Percentiles rank a stretch among this genome's conserved stretches.
Evolutionary conservation across 345 rosid genomes (phyloP).

Genomic region (Murraya koenigii): DNA sequence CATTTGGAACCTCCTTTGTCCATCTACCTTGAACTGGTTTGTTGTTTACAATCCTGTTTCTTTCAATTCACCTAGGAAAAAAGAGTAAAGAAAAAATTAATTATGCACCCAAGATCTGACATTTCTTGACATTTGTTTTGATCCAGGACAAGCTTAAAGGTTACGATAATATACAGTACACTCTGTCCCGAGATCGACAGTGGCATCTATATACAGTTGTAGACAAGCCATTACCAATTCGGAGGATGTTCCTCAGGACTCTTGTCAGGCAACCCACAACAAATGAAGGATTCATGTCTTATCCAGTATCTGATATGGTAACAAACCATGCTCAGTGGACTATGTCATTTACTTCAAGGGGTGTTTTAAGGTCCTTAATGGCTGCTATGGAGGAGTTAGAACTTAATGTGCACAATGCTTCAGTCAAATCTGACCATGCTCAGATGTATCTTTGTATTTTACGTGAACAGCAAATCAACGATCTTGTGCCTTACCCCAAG

Average conservation of each 20-base stretch:
- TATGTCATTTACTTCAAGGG: constrained; percentile 72
- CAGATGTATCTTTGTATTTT: constrained; percentile 94
- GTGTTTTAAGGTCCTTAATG: constrained; percentile 82
- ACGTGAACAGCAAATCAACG: constrained; percentile 83
- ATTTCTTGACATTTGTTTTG: constrained; percentile 10
- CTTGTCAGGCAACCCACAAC: constrained; percentile 85
- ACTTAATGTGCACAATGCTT: constrained; percentile 82
- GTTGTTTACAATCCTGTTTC: constrained; percentile 16
- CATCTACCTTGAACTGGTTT: constrained; percentile 90
- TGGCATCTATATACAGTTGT: constrained; percentile 91
- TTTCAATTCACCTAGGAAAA: not conserved
- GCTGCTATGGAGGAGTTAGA: constrained; percentile 98
- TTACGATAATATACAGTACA: constrained; percentile 65
- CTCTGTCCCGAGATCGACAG: constrained; percentile 83
- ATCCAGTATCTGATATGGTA: constrained; percentile 56
- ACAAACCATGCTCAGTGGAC: constrained; percentile 39
- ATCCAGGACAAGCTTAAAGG: constrained; percentile 96
- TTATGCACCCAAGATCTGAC: constrained; percentile 16
- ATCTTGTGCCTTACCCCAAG: constrained; percentile 89
- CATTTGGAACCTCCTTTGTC: constrained; percentile 99
- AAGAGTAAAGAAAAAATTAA: not conserved
- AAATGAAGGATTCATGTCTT: constrained; percentile 56
- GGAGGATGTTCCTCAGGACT: constrained; percentile 95
- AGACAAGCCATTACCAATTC: constrained; percentile 75
- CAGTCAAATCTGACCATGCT: constrained; percentile 78